Base-by-base conservation (phyloP, 78 protist genomes). In the slime mould (Dictyostelium discoideum) region DNA sequence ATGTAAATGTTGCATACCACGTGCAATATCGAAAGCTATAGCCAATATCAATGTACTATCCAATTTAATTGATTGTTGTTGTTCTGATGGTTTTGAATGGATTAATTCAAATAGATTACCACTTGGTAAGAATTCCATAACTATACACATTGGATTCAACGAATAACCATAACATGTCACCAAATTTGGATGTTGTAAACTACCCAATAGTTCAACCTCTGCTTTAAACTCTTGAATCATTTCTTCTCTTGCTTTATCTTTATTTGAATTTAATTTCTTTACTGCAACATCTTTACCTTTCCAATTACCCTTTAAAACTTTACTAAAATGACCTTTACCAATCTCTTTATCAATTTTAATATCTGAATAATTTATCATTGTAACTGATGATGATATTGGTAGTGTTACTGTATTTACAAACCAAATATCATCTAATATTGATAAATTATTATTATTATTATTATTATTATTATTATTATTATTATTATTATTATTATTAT, bases 321-420 rank as follows among this genome's bases (percentile, higher is more conserved):
- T 90, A 26, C 85, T 72, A 69, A 90, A 90, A 82, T 90, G 95
- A 39, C 95, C 95, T 73, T 90, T 90, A 16, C 95, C 95, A 48
- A 90, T 90, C 16, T 90, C 95, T 60, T 90, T 90, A 8, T 90
- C 95, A 39, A 90, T 72, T n/a, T 90, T 90, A 20, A 90, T 82
- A 24, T 90, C 95, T 50, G 95, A 81, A 54, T 90, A 90, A 37
- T 69, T 82, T 8, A 90, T 82, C 85, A 90, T 82, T 50, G 83
- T 48, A 14, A 90, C 95, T 73, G 84, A 82, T 9, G 95, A 67
- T 46, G 88, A 29, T 20, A 90, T 90, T 40, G 95, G 95, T 67
- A 90, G 26, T 24, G 95, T 77, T 13, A 82, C 87, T 4, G 95
- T 90, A 82, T 90, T 90, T 16, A 73, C 95, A 90, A 82, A 82